phyloP scores from a whole-genome alignment of 2,329 filamentous ascomycete genomes.

The Pyrenochaeta sp. region DNA sequence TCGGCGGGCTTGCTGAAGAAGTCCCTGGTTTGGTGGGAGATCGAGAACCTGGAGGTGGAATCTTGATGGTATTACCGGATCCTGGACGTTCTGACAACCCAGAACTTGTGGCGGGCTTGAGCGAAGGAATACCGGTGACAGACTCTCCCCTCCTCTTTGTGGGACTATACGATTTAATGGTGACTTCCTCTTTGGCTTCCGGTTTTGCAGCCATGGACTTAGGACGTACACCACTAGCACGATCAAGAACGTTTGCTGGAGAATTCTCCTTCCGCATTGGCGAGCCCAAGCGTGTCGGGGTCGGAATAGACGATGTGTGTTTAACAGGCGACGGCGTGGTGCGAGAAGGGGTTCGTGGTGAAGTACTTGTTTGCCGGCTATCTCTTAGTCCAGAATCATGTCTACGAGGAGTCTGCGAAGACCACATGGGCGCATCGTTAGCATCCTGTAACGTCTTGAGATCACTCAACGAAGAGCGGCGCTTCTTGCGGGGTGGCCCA shows the following conservation, averaged over 20 bases:
- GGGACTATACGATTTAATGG: slow-evolving; percentile 50
- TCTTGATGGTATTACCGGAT: slow-evolving; percentile 64
- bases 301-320: slow-evolving; percentile 50
- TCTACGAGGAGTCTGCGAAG: slow-evolving; percentile 48
- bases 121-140: slow-evolving; percentile 60
- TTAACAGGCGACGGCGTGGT: slow-evolving; percentile 43
- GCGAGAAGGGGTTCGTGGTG: slow-evolving; percentile 42
- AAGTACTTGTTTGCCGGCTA: slow-evolving; percentile 35
- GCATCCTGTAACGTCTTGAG: slow-evolving; percentile 73
- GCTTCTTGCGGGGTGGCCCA: slow-evolving; percentile 69
- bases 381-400: slow-evolving; percentile 34
- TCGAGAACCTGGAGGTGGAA: slow-evolving; percentile 60
- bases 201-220: slow-evolving; percentile 30
- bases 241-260: slow-evolving; percentile 40
- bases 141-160: slow-evolving; percentile 56
- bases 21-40: slow-evolving; percentile 37
- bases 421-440: slow-evolving; percentile 53
- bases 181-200: slow-evolving; percentile 45
- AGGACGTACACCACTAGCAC: slow-evolving; percentile 31
- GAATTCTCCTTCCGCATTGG: slow-evolving; percentile 57
- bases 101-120: slow-evolving; percentile 50
- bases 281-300: slow-evolving; percentile 53
- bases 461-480: slow-evolving; percentile 91
- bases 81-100: slow-evolving; percentile 61
- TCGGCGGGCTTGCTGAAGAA: slow-evolving; percentile 30